Evolutionary conservation across 2,329 filamentous ascomycete species (phyloP).

Genomic region (Penicillium sp.): DNA sequence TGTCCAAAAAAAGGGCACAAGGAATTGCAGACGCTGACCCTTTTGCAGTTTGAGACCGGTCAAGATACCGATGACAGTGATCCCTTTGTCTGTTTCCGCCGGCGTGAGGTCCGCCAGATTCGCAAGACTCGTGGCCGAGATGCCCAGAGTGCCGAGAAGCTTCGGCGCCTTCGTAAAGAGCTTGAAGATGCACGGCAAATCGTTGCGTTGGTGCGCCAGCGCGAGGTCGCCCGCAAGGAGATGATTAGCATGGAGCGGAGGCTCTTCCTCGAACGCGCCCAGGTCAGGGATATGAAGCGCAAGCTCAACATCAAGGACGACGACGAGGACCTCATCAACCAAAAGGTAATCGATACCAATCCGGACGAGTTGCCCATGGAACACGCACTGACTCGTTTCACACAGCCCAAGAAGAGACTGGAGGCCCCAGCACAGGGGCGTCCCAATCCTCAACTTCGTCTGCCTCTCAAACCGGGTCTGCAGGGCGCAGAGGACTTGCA

Average conservation of each 20-base stretch:
- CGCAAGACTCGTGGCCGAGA: conserved; percentile 93
- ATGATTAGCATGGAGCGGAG: conserved; percentile 67
- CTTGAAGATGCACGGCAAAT: conserved; percentile 82
- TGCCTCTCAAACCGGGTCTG: conserved; percentile 64
- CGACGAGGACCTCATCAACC: conserved; percentile 90
- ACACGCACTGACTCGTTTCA: conserved; percentile 35
- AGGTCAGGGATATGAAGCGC: conserved; percentile 82
- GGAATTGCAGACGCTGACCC: conserved; percentile 14
- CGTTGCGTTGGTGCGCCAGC: conserved; percentile 68
- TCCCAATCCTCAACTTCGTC: conserved; percentile 60
- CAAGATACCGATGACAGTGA: conserved; percentile 93
- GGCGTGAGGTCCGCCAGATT: conserved; percentile 87
- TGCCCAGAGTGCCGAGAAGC: conserved; percentile 87
- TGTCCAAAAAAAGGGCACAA: not conserved
- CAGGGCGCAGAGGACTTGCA: conserved; percentile 75
- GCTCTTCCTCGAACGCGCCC: conserved; percentile 75
- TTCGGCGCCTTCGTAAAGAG: conserved; percentile 85
- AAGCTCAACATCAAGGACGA: conserved; percentile 84
- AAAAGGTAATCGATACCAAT: conserved; percentile 61
- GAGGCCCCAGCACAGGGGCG: conserved; percentile 57
- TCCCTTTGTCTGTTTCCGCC: conserved; percentile 95
- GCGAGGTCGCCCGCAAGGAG: conserved; percentile 74
- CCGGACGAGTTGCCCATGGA: conserved; percentile 23
- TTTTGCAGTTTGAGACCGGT: conserved; percentile 70
- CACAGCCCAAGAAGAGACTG: conserved; percentile 66